These are phyloP conservation scores for Wickerhamomyces bisporus DNA, from an alignment of 805 yeast species.

Conservation along the genomic window DNA sequence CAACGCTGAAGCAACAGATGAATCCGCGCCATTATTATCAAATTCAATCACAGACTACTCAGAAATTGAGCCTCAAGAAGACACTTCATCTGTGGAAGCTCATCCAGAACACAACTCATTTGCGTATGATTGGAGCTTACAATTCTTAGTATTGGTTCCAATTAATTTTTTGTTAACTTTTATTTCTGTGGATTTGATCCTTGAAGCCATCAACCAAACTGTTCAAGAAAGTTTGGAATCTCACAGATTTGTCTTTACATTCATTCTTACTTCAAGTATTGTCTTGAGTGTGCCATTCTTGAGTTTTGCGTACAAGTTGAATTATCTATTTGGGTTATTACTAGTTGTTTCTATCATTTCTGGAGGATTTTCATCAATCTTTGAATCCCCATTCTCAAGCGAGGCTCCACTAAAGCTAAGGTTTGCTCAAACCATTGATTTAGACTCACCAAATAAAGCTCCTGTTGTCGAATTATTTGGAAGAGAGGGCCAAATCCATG, in stretches of 20 bases:
- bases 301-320: conserved; percentile 68
- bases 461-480: conserved; percentile 45
- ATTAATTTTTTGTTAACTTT: conserved; percentile 50
- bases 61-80: conserved; percentile 8
- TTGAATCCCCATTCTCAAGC: conserved; percentile 53
- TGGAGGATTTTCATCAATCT: conserved; percentile 34
- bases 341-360: conserved; percentile 34
- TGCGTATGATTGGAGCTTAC: conserved; percentile 78
- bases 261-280: conserved; percentile 31
- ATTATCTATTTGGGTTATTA: conserved; percentile 40
- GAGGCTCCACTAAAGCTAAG: conserved; percentile 66
- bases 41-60: conserved; percentile 14
- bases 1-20: conserved; percentile 15
- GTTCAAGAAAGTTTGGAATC: conserved; percentile 57
- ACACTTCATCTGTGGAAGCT: conserved; percentile 5
- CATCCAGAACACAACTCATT: conserved; percentile 32
- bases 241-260: conserved; percentile 33
- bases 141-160: conserved; percentile 67
- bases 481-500: conserved; percentile 41
- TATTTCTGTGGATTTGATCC: conserved; percentile 43
- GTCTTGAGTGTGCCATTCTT: conserved; percentile 45
- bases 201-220: conserved; percentile 67
- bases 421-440: conserved; percentile 57
- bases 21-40: conserved; percentile 31
- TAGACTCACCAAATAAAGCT: conserved; percentile 23